Base-by-base conservation (phyloP, 345 rosid species). In the Schrenkiella parvula region DNA sequence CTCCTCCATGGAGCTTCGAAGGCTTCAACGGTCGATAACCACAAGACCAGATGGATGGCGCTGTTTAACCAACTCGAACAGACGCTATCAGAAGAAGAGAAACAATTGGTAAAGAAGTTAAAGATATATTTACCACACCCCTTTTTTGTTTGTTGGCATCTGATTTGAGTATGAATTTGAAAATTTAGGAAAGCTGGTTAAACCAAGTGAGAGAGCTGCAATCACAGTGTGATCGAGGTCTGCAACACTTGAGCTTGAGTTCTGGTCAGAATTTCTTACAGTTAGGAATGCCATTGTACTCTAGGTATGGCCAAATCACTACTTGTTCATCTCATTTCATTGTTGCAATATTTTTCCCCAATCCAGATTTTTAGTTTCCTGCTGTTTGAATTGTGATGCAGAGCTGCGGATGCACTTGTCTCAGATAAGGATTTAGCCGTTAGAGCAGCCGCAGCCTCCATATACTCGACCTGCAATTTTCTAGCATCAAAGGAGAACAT, bases 401-500 rank as follows among this genome's bases (percentile, higher is more conserved):
- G 95, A 76, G 64, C 80, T 13, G 77, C 66, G 72, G 66, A 79
- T 46, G 73, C 69, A 2, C 83, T 85, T 19, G 57, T 72, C 66
- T 74, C 85, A 2, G 90, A 87, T 64, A 83, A 79, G 81, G 93
- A 87, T 68, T 78, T 89, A 51, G 88, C 88, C 71, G 83, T 88
- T 35, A 85, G 80, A 80, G 98, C 99, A 48, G 93, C 99, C 7
- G 99, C 98, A 53, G 99, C 98, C 48, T 89, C 98, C 58, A 81
- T 95, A 12, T 95, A 87, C 70, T 89, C 99, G 8, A 95, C 99
- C 4, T 89, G 88, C 83, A 78, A 74, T 71, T 89, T 86, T 72
- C 69, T 89, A 56, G 67, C 64, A 56, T 81, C 96, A 1, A 87
- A 85, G 81, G 92, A 86, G 56, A 85, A 88, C 28, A 85, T 84